A percentile compares a stretch with the other conserved stretches of the same genome.
Conservation (phyloP, 257 asterid genomes). For the Solanum okadae region DNA sequence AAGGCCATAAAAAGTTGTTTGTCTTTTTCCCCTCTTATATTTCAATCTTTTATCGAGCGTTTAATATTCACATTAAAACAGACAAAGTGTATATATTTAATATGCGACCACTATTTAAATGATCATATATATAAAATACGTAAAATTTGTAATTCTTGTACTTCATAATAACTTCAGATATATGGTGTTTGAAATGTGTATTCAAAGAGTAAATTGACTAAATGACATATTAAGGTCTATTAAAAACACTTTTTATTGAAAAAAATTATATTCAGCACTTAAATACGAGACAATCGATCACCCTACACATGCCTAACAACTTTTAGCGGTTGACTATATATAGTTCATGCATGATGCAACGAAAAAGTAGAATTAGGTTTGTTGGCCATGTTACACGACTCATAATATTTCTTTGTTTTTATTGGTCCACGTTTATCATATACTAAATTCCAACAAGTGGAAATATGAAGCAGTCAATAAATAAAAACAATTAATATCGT, state of each 20-base stretch:
- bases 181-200: no score
- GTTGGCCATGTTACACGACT: neutral
- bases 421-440: neutral
- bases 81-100: no score
- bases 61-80: accelerated
- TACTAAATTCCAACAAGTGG: neutral
- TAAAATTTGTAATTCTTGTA: accelerated
- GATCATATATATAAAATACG: no score
- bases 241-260: no score
- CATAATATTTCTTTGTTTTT: neutral
- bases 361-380: neutral
- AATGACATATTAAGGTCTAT: no score
- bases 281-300: no score
- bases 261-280: neutral
- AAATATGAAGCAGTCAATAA: neutral
- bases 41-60: no score
- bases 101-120: accelerated
- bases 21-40: neutral
- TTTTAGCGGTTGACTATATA: neutral
- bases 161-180: accelerated
- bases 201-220: no score
- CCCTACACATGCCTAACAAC: neutral
- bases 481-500: neutral
- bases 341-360: neutral
- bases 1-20: neutral